Base-by-base conservation (phyloP, 2,329 filamentous ascomycete species). In the Periconia sp. region DNA sequence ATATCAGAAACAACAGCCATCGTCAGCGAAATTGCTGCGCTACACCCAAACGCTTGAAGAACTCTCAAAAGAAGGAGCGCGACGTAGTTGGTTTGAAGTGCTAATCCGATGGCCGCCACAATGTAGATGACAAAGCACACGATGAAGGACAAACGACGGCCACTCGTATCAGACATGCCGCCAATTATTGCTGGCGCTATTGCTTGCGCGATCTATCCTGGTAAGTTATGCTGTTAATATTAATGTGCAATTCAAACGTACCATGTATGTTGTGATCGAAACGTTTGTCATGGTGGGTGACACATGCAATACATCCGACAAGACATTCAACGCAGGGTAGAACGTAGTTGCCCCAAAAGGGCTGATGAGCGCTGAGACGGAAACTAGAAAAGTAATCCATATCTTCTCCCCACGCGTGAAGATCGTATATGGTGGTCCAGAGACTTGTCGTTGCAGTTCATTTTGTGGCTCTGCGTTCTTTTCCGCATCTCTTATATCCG, bases 1-100 rank as follows among this genome's bases (percentile, higher is more conserved):
- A 92, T 79, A 62, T 94, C 90, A 0, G 88, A 86, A 9, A 92
- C 82, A 2, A 92, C 85, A 1, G 86, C 90, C 58, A 83, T 88
- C 0, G 83, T 84, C 1, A 94, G 76, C 0, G 89, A 59, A 27
- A 78, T 77, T 2, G 73, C 73, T 10, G 74, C 72, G 27, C 73
- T 74, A 33, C 71, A 71, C 0, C 77, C 77, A 47, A 69, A 59
- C 53, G 74, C 71, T 56, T 79, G 72, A 5, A 75, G 45, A 53
- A 69, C 66, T 7, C 72, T 66, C 8, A 75, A 56, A 9, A 75
- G 53, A 7, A 75, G 61, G 2, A 75, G 58, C 6, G 71, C 72
- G 6, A 63, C 55, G 45, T 72, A 75, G 47, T 68, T 70, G 23
- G 69, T 69, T 49, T 74, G 71, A 3, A 74, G 56, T 14, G 71